A percentile compares a stretch with the other conserved stretches of the same genome.
Evolutionary conservation across 176 grass and related monocot species (phyloP).

Genomic region (Triticum timopheevii): DNA sequence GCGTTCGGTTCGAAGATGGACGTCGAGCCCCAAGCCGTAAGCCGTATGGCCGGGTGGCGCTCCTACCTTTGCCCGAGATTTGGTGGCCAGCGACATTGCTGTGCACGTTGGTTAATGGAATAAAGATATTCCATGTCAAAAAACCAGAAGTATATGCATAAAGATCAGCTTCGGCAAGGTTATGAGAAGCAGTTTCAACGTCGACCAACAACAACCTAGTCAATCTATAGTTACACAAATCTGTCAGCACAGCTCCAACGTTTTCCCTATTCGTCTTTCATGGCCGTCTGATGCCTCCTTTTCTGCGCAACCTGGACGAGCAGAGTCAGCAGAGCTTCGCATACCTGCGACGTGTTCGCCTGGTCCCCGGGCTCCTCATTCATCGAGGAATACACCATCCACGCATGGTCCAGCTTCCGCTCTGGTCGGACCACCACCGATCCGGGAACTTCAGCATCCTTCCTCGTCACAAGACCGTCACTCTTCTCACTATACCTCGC

Average conservation of each 20-base stretch:
- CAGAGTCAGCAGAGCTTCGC: slow-evolving; percentile 79
- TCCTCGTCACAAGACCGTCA: slow-evolving; percentile 77
- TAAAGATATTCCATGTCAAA: too few species aligned
- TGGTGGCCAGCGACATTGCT: too few species aligned
- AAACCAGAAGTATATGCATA: not conserved
- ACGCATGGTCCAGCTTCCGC: slow-evolving; percentile 77
- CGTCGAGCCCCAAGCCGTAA: too few species aligned
- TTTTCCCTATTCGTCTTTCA: slow-evolving; percentile 77
- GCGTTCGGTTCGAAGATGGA: too few species aligned
- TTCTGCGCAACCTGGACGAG: slow-evolving; percentile 78
- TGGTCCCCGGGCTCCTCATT: slow-evolving; percentile 63
- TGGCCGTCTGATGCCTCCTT: slow-evolving; percentile 64
- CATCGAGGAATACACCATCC: slow-evolving; percentile 88
- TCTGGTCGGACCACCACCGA: slow-evolving; percentile 67
- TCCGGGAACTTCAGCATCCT: slow-evolving; percentile 76
- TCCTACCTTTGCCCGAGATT: too few species aligned
- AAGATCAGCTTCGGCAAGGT: slow-evolving; percentile 26
- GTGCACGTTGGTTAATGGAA: too few species aligned
- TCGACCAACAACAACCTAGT: not conserved
- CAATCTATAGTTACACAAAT: not conserved
- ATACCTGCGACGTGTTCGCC: slow-evolving; percentile 75
- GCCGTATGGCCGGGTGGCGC: too few species aligned
- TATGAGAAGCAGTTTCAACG: slow-evolving; percentile 6
- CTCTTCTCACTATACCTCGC: slow-evolving; percentile 86
- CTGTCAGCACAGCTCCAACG: not conserved